These are phyloP conservation scores for Candida ovalis DNA, from an alignment of 805 yeast species.

Conservation along the genomic window DNA sequence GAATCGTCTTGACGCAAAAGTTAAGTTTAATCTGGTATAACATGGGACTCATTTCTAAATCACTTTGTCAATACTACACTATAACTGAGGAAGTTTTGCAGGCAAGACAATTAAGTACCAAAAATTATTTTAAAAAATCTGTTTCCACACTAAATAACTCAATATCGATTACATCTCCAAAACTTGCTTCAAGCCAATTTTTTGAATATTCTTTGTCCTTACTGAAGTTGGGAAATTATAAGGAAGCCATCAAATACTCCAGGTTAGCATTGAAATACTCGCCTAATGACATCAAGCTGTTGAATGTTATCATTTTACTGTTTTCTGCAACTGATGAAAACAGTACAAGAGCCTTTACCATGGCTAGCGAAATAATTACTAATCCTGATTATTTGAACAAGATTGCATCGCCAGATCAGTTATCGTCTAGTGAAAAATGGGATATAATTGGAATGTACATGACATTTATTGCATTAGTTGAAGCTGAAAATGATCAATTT, in stretches of 20 bases:
- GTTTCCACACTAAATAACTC: not conserved
- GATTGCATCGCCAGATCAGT: slow-evolving; percentile 33
- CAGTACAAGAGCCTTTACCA: slow-evolving; percentile 28
- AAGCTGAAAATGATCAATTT: slow-evolving; percentile 52
- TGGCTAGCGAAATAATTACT: slow-evolving; percentile 53
- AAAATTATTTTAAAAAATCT: slow-evolving; percentile 9
- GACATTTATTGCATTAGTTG: slow-evolving; percentile 70
- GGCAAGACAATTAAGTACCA: slow-evolving; percentile 7
- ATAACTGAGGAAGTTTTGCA: slow-evolving; percentile 10
- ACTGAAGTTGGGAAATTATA: slow-evolving; percentile 40
- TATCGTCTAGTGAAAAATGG: slow-evolving; percentile 31
- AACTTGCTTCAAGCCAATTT: not conserved
- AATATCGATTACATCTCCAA: not conserved
- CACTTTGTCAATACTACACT: slow-evolving; percentile 11
- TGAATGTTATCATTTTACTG: slow-evolving; percentile 67
- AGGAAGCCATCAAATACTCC: slow-evolving; percentile 41
- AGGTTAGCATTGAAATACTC: slow-evolving; percentile 44
- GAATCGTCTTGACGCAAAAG: slow-evolving; percentile 6
- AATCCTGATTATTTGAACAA: slow-evolving; percentile 36
- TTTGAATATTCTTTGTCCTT: slow-evolving; percentile 48
- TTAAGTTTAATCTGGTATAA: slow-evolving; percentile 24
- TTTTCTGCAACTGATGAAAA: slow-evolving; percentile 58
- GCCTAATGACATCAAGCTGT: slow-evolving; percentile 55
- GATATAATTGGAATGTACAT: slow-evolving; percentile 65
- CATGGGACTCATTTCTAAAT: slow-evolving; percentile 22